Conservation (phyloP, 2,329 filamentous ascomycete genomes). For the Microascus cirrosus region DNA sequence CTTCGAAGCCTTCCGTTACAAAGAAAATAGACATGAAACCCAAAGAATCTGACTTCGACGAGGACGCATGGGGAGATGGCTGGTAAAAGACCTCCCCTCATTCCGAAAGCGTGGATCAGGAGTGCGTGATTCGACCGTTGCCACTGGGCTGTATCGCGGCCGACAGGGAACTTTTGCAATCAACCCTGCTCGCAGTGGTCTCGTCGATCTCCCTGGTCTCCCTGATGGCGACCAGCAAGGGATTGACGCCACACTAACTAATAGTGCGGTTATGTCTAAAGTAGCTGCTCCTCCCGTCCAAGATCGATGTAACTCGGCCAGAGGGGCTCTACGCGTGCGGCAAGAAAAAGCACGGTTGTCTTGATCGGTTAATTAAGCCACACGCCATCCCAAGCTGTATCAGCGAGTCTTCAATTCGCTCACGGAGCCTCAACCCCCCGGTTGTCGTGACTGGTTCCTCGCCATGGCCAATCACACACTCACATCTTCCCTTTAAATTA, state of each 20-base stretch:
- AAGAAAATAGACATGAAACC: slow-evolving; percentile 65
- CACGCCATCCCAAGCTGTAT: no score
- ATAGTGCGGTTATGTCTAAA: neutral
- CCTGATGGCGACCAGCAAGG: neutral
- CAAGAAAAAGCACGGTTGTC: no score
- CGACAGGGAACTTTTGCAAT: neutral
- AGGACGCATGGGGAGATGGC: slow-evolving; percentile 53
- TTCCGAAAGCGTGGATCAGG: neutral
- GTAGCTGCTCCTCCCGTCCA: neutral
- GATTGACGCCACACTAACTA: neutral
- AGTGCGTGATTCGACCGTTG: neutral
- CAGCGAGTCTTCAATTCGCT: no score
- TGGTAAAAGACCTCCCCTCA: slow-evolving; percentile 30
- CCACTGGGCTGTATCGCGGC: neutral
- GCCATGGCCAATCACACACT: no score
- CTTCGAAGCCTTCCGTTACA: slow-evolving; percentile 14
- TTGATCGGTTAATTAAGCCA: no score
- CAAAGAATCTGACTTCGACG: slow-evolving; percentile 44
- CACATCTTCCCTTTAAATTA: no score
- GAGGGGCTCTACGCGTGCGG: no score
- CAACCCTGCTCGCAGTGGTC: neutral
- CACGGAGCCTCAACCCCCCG: no score
- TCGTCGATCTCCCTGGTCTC: neutral
- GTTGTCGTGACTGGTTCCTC: no score
- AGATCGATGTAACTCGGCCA: neutral